phyloP scores from a whole-genome alignment of 306 rosid species.

The Corylus avellana region DNA sequence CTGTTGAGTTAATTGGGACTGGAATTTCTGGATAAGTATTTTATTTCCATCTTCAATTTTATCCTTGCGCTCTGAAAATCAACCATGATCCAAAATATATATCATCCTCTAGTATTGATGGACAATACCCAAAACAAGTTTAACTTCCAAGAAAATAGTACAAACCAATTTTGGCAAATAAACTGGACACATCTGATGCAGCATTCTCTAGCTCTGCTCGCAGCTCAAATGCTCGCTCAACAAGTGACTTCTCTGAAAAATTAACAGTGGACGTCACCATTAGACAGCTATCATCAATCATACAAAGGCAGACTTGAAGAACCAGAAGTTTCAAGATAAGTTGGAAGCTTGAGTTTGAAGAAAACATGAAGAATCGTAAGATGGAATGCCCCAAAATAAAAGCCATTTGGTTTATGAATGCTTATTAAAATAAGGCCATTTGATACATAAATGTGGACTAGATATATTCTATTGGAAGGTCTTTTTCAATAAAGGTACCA shows the following conservation, averaged over 20 bases:
- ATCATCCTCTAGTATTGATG: conserved; percentile 19
- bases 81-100: conserved; percentile 2
- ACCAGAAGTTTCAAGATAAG: not conserved
- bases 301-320: not conserved
- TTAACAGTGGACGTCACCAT: not conserved
- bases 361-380: too few species aligned
- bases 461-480: not conserved
- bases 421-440: not conserved
- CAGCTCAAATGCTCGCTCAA: conserved; percentile 83
- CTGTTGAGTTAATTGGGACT: conserved; percentile 82
- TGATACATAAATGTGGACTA: not conserved
- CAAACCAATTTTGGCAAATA: conserved; percentile 93
- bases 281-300: not conserved
- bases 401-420: too few species aligned
- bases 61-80: conserved; percentile 76
- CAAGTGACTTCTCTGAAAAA: conserved; percentile 79
- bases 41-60: conserved; percentile 83
- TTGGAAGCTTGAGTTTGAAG: too few species aligned
- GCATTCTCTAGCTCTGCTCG: conserved; percentile 95
- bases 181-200: conserved; percentile 85
- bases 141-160: conserved; percentile 13
- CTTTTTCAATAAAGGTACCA: too few species aligned
- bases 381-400: too few species aligned
- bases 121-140: not conserved
- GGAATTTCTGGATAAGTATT: conserved; percentile 72